Base-by-base conservation (phyloP, 129 eudicot species). In the Centrapalus pauciflorus region DNA sequence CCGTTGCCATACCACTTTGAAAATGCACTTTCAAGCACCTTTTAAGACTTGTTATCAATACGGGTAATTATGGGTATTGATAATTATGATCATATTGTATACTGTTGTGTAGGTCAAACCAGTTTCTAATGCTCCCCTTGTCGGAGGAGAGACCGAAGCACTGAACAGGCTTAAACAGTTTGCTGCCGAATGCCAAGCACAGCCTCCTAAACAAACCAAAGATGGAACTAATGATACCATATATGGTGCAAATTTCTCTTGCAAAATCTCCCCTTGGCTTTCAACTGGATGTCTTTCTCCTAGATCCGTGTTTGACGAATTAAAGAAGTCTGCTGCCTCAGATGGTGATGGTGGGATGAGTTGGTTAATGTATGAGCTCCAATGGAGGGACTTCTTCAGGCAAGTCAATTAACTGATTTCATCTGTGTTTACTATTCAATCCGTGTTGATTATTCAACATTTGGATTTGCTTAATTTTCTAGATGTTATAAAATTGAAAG, bases 321-420 rank as follows among this genome's bases (percentile, higher is more conserved):
- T 93, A 52, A 88, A 88, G 76, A 93, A 85, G 51, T 81, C 98
- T n/a, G 87, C 85, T 54, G 67, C 81, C 50, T 73, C 81, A 80
- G 84, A 81, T 65, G 95, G 83, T 56, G 93, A 83, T 70, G 78
- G 79, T 58, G 95, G 89, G 65, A 81, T 88, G 88, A 88, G 82
- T 82, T 93, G 96, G 98, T 41, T 93, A 60, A 77, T 86, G 92
- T 93, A 83, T 70, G 96, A 88, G 87, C 84, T 93, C 43, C 35
- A 88, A 72, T 93, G 98, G 98, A 84, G 98, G 86, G 98, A 93
- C 71, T 93, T 93, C 76, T 93, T 93, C 84, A 93, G 98, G 96
- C 82, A 45, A 74, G 81, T 69, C 28, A 37, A 35, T 52, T 8
- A 54, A 10, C 26, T 68, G 10, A 24, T 37, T 67, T 13, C 12